Conservation (phyloP, 164 flowering plant species). For the Litsea cubeba region DNA sequence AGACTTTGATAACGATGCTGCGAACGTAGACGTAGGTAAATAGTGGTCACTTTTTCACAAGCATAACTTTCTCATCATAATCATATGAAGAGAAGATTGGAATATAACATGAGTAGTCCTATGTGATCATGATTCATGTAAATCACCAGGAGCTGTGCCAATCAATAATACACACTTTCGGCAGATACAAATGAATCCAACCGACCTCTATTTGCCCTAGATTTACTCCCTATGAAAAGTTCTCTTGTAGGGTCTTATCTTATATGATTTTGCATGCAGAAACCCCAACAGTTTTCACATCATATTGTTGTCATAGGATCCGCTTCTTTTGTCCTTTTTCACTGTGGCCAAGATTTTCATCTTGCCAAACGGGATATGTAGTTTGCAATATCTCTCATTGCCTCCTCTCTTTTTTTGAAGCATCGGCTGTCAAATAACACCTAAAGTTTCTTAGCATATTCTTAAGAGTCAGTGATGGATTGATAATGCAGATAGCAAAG, state of each 20-base stretch:
- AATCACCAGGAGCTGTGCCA: not conserved
- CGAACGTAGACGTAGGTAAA: not conserved
- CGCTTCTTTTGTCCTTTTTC: too few species aligned
- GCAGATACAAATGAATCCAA: not conserved
- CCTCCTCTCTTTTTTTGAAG: too few species aligned
- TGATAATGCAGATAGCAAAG: too few species aligned
- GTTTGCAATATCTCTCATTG: too few species aligned
- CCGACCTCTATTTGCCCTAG: slow-evolving; percentile 2
- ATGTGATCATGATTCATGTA: not conserved
- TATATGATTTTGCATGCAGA: not conserved
- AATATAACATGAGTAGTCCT: too few species aligned
- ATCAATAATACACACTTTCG: slow-evolving; percentile 1
- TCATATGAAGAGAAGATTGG: not conserved
- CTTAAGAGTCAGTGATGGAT: too few species aligned
- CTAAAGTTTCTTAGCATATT: too few species aligned
- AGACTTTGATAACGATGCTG: not conserved
- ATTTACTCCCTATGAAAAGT: not conserved
- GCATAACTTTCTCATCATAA: not conserved
- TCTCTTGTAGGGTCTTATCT: not conserved
- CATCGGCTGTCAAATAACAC: too few species aligned
- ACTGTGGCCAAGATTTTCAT: too few species aligned
- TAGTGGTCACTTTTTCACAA: not conserved
- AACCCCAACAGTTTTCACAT: not conserved
- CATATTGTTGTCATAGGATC: too few species aligned
- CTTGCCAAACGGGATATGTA: too few species aligned